Evolutionary conservation across 2,329 filamentous ascomycete species (phyloP).

Genomic region (Penicillium sp.): DNA sequence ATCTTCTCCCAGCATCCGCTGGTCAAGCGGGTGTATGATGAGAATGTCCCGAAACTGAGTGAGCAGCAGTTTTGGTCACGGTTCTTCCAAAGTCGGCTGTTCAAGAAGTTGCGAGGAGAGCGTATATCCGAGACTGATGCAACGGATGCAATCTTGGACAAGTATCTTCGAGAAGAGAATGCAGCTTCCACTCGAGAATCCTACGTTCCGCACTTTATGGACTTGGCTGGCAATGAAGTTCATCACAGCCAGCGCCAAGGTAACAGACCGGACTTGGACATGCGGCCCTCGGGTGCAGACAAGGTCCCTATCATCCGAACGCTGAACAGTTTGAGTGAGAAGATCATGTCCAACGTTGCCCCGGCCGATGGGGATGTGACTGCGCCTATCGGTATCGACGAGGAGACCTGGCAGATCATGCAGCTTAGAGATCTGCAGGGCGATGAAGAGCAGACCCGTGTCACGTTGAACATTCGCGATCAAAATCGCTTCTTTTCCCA

Average conservation of each 20-base stretch:
- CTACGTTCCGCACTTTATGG: slow-evolving; percentile 80
- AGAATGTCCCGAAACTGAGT: slow-evolving; percentile 75
- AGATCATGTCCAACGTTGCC: slow-evolving; percentile 82
- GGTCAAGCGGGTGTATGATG: slow-evolving; percentile 84
- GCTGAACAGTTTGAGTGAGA: slow-evolving; percentile 84
- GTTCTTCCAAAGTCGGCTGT: slow-evolving; percentile 86
- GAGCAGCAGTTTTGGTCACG: slow-evolving; percentile 85
- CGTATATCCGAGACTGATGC: slow-evolving; percentile 72
- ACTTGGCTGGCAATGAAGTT: slow-evolving; percentile 89
- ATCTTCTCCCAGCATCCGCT: slow-evolving; percentile 92
- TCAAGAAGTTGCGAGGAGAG: slow-evolving; percentile 87
- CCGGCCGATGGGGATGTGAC: slow-evolving; percentile 67
- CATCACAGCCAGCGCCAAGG: slow-evolving; percentile 83
- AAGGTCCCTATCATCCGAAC: slow-evolving; percentile 86
- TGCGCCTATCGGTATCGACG: slow-evolving; percentile 61
- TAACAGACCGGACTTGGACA: slow-evolving; percentile 83
- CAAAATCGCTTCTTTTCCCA: slow-evolving; percentile 74
- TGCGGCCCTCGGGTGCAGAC: slow-evolving; percentile 67
- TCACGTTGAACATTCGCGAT: slow-evolving; percentile 82
- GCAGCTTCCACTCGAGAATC: slow-evolving; percentile 46
- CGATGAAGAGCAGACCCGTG: slow-evolving; percentile 65
- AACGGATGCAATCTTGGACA: slow-evolving; percentile 74
- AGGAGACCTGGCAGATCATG: slow-evolving; percentile 67
- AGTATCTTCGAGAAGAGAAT: slow-evolving; percentile 71
- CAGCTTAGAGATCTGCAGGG: slow-evolving; percentile 73